Evolutionary conservation across 2,329 filamentous ascomycete genomes (phyloP).

Genomic region (Periconia sp.): DNA sequence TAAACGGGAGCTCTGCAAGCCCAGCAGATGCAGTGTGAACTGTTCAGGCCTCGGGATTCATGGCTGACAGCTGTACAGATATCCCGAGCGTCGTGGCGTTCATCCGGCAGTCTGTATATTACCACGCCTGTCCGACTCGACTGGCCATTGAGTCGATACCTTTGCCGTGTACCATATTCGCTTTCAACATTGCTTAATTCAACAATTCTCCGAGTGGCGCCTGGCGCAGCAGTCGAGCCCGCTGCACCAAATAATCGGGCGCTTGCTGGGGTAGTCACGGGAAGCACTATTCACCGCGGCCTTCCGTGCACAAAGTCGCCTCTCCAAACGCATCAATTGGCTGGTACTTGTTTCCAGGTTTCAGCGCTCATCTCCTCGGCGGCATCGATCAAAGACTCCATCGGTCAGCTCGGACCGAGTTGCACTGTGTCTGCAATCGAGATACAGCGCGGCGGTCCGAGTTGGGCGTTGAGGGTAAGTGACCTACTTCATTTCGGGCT

Average conservation of each 20-base stretch:
- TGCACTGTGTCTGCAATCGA: conserved; percentile 38
- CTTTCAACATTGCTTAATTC: conserved; percentile 30
- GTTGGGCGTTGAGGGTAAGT: conserved; percentile 40
- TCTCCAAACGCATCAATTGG: conserved; percentile 42
- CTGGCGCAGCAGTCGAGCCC: conserved; percentile 12
- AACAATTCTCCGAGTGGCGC: conserved; percentile 39
- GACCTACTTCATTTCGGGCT: conserved; percentile 6
- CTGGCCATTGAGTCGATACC: conserved; percentile 9
- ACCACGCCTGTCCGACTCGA: conserved; percentile 13
- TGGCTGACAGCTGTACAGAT: conserved; percentile 36
- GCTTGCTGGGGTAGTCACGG: conserved; percentile 34
- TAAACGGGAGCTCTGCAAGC: conserved; percentile 32
- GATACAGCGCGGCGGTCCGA: conserved; percentile 42
- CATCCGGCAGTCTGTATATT: conserved; percentile 29
- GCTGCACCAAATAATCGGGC: conserved; percentile 23
- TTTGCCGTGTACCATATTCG: conserved; percentile 27
- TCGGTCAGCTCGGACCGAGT: conserved; percentile 39
- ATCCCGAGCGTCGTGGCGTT: conserved; percentile 23
- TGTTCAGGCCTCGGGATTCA: conserved; percentile 13
- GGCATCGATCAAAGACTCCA: conserved; percentile 25
- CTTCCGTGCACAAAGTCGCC: conserved; percentile 31
- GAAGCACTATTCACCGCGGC: conserved; percentile 38
- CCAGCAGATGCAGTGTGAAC: conserved; percentile 26
- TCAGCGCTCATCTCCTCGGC: conserved; percentile 35
- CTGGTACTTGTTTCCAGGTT: conserved; percentile 28